Evolutionary conservation across 331 rosid species (phyloP).

Genomic region (Quercus lobata): DNA sequence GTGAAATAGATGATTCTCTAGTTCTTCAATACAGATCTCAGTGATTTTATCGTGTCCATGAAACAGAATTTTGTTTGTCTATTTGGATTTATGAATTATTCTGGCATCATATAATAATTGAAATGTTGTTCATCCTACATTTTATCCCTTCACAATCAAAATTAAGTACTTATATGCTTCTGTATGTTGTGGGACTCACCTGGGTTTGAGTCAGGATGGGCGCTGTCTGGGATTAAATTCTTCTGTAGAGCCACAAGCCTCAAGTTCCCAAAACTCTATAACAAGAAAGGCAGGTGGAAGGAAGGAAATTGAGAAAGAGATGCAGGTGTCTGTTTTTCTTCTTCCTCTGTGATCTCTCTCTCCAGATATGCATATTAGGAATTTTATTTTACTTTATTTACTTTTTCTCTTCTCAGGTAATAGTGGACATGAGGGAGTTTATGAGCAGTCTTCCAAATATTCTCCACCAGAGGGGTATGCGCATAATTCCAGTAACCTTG

Average conservation of each 20-base stretch:
- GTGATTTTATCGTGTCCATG: too few relatives aligned
- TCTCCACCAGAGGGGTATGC: constrained; percentile 97
- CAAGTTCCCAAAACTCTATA: constrained; percentile 55
- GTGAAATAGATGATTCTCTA: too few relatives aligned
- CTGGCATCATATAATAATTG: not conserved
- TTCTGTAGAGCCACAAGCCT: constrained; percentile 43
- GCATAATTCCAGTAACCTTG: constrained; percentile 79
- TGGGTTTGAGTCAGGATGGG: constrained; percentile 49
- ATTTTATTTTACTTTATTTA: not conserved
- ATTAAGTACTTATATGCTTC: not conserved
- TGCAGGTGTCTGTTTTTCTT: constrained; percentile 57
- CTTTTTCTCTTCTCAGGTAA: constrained; percentile 57
- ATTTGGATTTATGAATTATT: too few relatives aligned
- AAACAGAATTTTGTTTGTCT: too few relatives aligned
- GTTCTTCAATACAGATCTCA: too few relatives aligned
- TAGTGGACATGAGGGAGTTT: constrained; percentile 97
- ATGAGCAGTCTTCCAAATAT: constrained; percentile 99
- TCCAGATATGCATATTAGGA: constrained; percentile 7
- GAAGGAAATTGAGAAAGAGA: constrained; percentile 68
- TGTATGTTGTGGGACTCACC: constrained; percentile 18
- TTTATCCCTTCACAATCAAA: not conserved
- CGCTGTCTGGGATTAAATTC: constrained; percentile 63
- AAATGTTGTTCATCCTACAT: not conserved
- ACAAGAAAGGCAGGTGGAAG: constrained; percentile 96
- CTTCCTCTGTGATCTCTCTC: constrained; percentile 6